Evolutionary conservation across 192 early-diverging fungal genomes (phyloP).

Genomic region (Backusella macrospora): DNA sequence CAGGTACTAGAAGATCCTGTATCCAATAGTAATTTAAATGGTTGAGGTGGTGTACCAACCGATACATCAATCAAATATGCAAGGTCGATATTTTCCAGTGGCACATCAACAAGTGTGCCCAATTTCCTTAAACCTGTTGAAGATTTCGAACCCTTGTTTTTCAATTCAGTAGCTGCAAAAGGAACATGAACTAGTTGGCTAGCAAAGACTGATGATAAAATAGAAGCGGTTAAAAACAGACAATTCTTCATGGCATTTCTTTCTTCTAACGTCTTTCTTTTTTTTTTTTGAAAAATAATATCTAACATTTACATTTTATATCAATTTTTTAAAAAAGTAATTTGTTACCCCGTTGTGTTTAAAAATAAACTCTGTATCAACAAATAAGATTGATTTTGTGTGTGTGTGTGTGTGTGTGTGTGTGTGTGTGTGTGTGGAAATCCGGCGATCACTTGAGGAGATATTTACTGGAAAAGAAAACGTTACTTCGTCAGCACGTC

Average conservation of each 20-base stretch:
- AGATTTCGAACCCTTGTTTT: not conserved
- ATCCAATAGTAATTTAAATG: conserved; percentile 40
- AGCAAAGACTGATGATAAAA: not conserved
- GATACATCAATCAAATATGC: conserved; percentile 30
- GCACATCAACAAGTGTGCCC: conserved; percentile 6
- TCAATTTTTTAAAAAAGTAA: not conserved
- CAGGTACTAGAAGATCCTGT: conserved; percentile 42
- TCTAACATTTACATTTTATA: not conserved
- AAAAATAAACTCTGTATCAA: conserved; percentile 4
- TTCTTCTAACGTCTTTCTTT: not conserved
- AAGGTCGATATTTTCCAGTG: conserved; percentile 26
- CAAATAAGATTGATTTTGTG: not conserved
- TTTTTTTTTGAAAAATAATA: not conserved
- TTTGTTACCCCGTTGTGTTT: conserved; percentile 12
- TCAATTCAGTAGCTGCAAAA: conserved; percentile 8
- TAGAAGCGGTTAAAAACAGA: not conserved
- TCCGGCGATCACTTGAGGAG: conserved; percentile 1
- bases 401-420: too few species aligned
- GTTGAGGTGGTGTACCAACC: conserved; percentile 37
- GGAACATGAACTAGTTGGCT: conserved; percentile 17
- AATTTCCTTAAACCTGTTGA: conserved; percentile 4
- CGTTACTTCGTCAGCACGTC: too few species aligned
- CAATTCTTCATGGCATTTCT: not conserved
- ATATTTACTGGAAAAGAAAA: too few species aligned
- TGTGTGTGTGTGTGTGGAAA: too few species aligned